Conservation (phyloP, 805 yeast species). For the Alloascoidea africana region DNA sequence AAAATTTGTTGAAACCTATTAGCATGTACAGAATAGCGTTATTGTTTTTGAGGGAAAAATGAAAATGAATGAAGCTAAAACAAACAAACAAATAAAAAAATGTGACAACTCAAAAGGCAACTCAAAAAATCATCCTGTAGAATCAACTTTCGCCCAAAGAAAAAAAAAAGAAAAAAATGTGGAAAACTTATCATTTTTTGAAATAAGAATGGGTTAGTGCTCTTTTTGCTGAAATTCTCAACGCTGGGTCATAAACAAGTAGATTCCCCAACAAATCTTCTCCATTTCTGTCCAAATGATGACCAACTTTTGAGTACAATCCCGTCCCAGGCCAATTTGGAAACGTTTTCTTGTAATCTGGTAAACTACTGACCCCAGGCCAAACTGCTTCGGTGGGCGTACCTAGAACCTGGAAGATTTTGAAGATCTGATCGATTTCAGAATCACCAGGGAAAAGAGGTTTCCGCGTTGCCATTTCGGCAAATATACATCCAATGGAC, state of each 20-base stretch:
- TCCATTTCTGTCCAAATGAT: constrained; percentile 71
- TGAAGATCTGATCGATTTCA: constrained; percentile 91
- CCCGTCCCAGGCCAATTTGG: constrained; percentile 78
- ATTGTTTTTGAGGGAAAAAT: no score
- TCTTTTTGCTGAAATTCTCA: constrained; percentile 85
- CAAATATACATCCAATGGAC: constrained; percentile 96
- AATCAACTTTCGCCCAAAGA: no score
- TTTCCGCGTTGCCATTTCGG: constrained; percentile 92
- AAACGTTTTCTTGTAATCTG: constrained; percentile 86
- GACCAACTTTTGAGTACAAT: constrained; percentile 45
- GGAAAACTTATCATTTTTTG: constrained; percentile 33
- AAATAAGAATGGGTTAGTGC: constrained; percentile 82
- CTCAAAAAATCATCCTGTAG: no score
- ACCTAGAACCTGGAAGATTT: constrained; percentile 84
- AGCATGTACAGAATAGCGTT: no score
- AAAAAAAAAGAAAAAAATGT: no score
- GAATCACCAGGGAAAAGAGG: constrained; percentile 96
- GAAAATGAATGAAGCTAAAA: no score
- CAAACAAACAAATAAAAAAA: no score
- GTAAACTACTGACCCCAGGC: constrained; percentile 87
- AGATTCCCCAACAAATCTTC: constrained; percentile 63
- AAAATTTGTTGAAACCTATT: no score
- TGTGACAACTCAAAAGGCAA: no score
- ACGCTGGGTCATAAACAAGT: constrained; percentile 84
- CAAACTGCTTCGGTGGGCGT: constrained; percentile 87